Conservation (phyloP, 2,329 filamentous ascomycete species). For the Cladosporium sp. region DNA sequence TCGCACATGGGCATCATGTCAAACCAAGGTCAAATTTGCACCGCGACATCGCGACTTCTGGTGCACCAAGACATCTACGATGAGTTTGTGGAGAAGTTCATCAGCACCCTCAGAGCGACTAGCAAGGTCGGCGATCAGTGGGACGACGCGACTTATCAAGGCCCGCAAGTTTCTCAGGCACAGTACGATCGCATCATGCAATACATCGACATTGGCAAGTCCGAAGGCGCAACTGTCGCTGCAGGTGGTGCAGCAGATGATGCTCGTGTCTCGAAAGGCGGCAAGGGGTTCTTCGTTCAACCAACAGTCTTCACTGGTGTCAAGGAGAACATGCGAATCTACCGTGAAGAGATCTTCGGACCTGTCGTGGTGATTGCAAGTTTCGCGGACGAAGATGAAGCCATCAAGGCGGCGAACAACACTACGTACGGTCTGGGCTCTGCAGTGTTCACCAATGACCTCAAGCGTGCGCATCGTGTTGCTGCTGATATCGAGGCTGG, state of each 20-base stretch:
- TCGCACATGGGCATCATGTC: conserved; percentile 53
- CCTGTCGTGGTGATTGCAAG: conserved; percentile 38
- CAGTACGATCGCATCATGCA: conserved; percentile 62
- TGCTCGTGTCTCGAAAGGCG: not conserved
- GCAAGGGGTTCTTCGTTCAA: conserved; percentile 15
- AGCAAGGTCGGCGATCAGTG: conserved; percentile 65
- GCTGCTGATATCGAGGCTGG: conserved; percentile 38
- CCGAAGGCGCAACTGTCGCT: conserved; percentile 16
- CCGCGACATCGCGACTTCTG: conserved; percentile 49
- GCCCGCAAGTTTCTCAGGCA: conserved; percentile 61
- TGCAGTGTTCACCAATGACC: conserved; percentile 38
- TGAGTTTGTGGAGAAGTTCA: conserved; percentile 57
- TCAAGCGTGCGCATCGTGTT: conserved; percentile 38
- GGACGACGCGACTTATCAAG: conserved; percentile 60
- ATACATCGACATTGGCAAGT: conserved; percentile 51
- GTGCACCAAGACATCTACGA: conserved; percentile 54
- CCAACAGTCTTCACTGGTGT: conserved; percentile 15
- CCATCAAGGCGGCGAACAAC: conserved; percentile 36
- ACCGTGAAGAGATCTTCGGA: conserved; percentile 40
- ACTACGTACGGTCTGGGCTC: conserved; percentile 39
- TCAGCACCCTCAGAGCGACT: conserved; percentile 50
- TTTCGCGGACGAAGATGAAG: conserved; percentile 38
- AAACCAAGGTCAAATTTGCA: conserved; percentile 54
- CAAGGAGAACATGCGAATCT: conserved; percentile 42
- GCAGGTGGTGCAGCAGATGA: conserved; percentile 15